phyloP scores from a whole-genome alignment of 2,329 filamentous ascomycete species.

The Aspergillus hortae region DNA sequence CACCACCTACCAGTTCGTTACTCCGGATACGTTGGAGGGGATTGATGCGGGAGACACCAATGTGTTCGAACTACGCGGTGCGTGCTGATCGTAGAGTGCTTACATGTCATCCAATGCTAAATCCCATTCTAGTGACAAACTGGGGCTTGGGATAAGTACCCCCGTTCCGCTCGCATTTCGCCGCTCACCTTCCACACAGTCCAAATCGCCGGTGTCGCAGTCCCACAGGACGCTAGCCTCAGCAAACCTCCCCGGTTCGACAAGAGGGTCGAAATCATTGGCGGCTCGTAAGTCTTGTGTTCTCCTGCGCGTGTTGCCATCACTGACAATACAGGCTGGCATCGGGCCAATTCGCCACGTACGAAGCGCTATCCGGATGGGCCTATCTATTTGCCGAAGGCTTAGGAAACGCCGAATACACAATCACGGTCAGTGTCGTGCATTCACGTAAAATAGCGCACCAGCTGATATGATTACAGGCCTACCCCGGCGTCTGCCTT shows the following conservation, averaged over 20 bases:
- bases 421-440: constrained; percentile 43
- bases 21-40: not conserved
- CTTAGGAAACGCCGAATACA: constrained; percentile 57
- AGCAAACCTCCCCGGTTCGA: constrained; percentile 39
- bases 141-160: constrained; percentile 53
- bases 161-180: not conserved
- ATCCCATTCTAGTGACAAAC: not conserved
- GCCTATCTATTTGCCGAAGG: constrained; percentile 55
- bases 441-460: no score
- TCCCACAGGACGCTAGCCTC: constrained; percentile 44
- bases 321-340: constrained; percentile 52
- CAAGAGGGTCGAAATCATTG: constrained; percentile 44
- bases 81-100: not conserved
- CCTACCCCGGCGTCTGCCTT: constrained; percentile 58
- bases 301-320: constrained; percentile 16
- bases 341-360: constrained; percentile 56
- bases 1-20: not conserved
- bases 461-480: no score
- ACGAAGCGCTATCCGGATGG: constrained; percentile 57
- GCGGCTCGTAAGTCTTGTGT: constrained; percentile 32
- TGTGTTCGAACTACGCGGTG: not conserved
- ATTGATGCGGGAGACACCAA: not conserved
- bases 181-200: constrained; percentile 35
- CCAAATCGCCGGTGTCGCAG: constrained; percentile 53
- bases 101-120: not conserved